Evolutionary conservation across 345 rosid species (phyloP), one percentile per base, ranked within the genome.

Genomic region (Dimocarpus longan): DNA sequence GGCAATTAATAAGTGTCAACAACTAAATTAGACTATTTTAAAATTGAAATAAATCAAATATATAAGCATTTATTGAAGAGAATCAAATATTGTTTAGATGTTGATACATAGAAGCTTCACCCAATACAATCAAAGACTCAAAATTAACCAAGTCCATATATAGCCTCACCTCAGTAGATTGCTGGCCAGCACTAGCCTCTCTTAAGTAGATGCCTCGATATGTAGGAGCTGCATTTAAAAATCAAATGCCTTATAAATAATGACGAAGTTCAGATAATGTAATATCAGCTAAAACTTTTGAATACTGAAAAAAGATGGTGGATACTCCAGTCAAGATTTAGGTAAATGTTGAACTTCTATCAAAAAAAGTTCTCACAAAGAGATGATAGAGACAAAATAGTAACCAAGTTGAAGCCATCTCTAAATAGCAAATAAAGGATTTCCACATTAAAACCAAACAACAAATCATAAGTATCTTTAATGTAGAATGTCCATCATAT

Each of bases 151-250:
- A 73, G 59, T 68, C 56, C 69, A 75, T 59, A 22, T 82, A 76
- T 44, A 78, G 66, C 42, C 86, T 70, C 80, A 93, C 99, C 99
- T 96, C 98, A 43, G 95, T 82, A 78, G 93, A 84, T 73, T 87
- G 93, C 83, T 74, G 83, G 86, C 95, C 88, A 80, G 89, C 82
- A 74, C 85, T 80, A 78, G 92, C 88, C 72, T 96, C 98, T 88
- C 98, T 89, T 75, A 96, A 86, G 86, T 96, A 94, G 84, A 94
- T 89, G 76, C 98, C 98, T n/a, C 98, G 89, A 75, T 88, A 89
- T 63, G 88, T 75, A 70, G 98, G 93, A 82, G 92, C 99, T 96
- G 92, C 85, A 73, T 66, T 80, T 52, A 83, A 50, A 50, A 85
- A 73, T 46, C 5, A 24, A 75, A 75, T 12, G 78, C 46, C 24